These are phyloP conservation scores for Diaporthe humulicola DNA, from an alignment of 2,329 filamentous ascomycete genomes.

Conservation along the genomic window DNA sequence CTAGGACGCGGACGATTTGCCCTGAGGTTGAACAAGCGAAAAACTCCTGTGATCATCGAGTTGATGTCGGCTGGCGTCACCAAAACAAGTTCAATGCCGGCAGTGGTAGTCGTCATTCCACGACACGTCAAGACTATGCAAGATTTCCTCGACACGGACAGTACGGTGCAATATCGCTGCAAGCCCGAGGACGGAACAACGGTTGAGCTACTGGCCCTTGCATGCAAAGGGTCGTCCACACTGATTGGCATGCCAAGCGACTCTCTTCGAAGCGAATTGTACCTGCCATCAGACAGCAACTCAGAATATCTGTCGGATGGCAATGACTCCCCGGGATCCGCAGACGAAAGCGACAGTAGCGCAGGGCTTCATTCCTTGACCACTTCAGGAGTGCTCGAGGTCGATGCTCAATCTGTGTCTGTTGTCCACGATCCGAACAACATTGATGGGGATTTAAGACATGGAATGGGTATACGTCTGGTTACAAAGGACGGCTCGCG, in stretches of 20 bases:
- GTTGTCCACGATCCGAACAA: neutral
- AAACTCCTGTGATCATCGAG: neutral
- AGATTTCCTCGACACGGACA: neutral
- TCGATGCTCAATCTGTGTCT: neutral
- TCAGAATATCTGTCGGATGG: neutral
- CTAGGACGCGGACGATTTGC: neutral
- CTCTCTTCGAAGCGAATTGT: neutral
- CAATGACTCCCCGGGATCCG: neutral
- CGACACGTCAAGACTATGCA: neutral
- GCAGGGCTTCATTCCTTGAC: neutral
- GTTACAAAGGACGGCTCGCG: neutral
- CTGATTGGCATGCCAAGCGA: neutral
- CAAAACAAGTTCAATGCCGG: neutral
- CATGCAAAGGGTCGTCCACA: neutral
- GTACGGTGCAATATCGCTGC: neutral
- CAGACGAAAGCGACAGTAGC: neutral
- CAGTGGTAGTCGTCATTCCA: neutral
- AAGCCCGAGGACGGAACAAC: neutral
- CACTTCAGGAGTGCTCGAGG: too few species aligned
- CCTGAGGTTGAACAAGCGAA: neutral
- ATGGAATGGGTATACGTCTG: neutral
- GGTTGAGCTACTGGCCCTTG: neutral
- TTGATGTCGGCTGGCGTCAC: slow-evolving; percentile 9
- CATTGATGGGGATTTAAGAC: neutral
- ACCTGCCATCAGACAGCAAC: neutral